Percentiles rank a stretch among this genome's conserved stretches.
Conservation (phyloP, 2,329 filamentous ascomycete species). For the Paracamarosporium sp. region DNA sequence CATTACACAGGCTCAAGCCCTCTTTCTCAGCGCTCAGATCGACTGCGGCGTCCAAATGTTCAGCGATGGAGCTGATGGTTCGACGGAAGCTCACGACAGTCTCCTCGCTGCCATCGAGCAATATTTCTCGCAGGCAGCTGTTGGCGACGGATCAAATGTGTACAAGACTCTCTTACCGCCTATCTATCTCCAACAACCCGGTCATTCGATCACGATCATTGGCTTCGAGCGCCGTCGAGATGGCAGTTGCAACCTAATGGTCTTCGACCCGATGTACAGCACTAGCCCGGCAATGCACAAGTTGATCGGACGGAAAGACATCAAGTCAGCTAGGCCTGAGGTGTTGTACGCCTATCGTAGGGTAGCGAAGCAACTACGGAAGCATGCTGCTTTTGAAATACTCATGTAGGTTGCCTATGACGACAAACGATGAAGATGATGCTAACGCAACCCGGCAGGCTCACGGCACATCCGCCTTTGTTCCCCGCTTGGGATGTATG, state of each 20-base stretch:
- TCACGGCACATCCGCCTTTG: slow-evolving; percentile 45
- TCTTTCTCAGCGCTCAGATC: slow-evolving; percentile 75
- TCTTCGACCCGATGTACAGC: slow-evolving; percentile 87
- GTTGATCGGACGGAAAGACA: slow-evolving; percentile 58
- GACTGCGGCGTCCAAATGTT: slow-evolving; percentile 60
- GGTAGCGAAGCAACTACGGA: slow-evolving; percentile 70
- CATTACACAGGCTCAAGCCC: slow-evolving; percentile 73
- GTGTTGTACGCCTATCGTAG: slow-evolving; percentile 69
- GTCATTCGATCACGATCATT: slow-evolving; percentile 89
- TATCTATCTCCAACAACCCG: slow-evolving; percentile 89
- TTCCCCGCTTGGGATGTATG: slow-evolving; percentile 52
- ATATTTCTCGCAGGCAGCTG: slow-evolving; percentile 71
- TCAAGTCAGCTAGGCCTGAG: slow-evolving; percentile 64
- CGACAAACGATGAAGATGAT: not conserved
- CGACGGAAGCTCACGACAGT: slow-evolving; percentile 56
- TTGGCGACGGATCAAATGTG: slow-evolving; percentile 65
- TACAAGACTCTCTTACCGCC: slow-evolving; percentile 76
- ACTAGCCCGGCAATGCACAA: slow-evolving; percentile 70
- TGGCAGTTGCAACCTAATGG: slow-evolving; percentile 73
- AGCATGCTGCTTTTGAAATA: slow-evolving; percentile 79
- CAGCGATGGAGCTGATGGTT: slow-evolving; percentile 53
- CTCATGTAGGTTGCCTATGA: slow-evolving; percentile 64
- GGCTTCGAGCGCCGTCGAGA: slow-evolving; percentile 76
- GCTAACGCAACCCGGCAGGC: slow-evolving; percentile 24
- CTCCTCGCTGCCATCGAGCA: slow-evolving; percentile 73